These are phyloP conservation scores for Prunus padus DNA, from an alignment of 306 rosid species.

Conservation along the genomic window DNA sequence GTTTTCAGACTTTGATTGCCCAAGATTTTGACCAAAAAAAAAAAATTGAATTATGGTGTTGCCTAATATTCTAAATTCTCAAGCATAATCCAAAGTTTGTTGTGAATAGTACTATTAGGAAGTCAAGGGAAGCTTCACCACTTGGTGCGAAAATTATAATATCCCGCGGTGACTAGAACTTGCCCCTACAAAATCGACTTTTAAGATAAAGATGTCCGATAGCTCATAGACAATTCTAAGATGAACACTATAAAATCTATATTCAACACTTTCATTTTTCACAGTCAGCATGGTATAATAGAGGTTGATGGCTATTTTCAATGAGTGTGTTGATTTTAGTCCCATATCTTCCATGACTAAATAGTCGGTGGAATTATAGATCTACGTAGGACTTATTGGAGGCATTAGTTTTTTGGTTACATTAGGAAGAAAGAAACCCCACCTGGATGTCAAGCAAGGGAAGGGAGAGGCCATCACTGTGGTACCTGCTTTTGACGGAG, in stretches of 20 bases:
- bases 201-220: too few relatives aligned
- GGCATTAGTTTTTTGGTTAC: too few relatives aligned
- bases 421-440: too few relatives aligned
- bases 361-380: neutral
- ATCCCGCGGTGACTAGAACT: too few relatives aligned
- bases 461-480: too few relatives aligned
- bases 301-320: neutral
- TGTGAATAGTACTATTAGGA: neutral
- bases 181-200: too few relatives aligned
- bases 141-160: neutral
- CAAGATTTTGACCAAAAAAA: neutral
- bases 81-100: neutral
- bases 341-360: neutral
- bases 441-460: too few relatives aligned
- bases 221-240: too few relatives aligned
- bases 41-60: too few relatives aligned
- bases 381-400: neutral
- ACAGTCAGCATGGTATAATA: neutral
- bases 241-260: neutral
- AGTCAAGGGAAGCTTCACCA: neutral
- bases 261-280: neutral
- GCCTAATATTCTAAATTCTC: neutral
- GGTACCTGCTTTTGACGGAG: too few relatives aligned
- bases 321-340: neutral
- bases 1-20: neutral